Evolutionary conservation across 1,284 basidiomycete genomes (phyloP), one percentile per base, ranked within the genome.

Genomic region (Rhizoctonia solani): DNA sequence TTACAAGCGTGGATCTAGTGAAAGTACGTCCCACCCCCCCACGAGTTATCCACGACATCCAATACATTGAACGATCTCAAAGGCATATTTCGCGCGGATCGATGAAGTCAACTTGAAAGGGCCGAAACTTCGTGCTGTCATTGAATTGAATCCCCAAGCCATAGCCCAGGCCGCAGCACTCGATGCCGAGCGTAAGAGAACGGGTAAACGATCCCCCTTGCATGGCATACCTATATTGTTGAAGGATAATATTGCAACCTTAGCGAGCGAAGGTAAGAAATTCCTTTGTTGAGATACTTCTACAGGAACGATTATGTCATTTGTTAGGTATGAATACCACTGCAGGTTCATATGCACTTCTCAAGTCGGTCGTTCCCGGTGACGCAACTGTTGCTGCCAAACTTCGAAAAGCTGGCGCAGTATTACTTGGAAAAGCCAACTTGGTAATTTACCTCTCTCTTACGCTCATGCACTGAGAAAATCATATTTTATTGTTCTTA

Each of bases 401-500:
- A 34, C 80, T 90, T 9, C 81, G 87, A 0, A 79, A 77, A 49
- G 87, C 87, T 2, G 88, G 88, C 2, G 87, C 87, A 0, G 84
- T 90, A 70, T 79, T 65, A 9, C 14, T 69, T 81, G 82, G 85
- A n/a, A 87, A 88, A 73, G 79, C 85, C 19, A 85, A 83, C 71
- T 75, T 86, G 25, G 46, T 56, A 30, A 23, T 53, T 54, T 14
- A 2, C 19, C 9, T 27, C 1, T 29, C 19, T 6, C 21, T 44
- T 23, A 13, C 16, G 46, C n/a, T 21, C 14, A 25, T 42, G 23
- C 3, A 3, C 32, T 4, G n/a, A n/a, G 32, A 34, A 4, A 34
- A 11, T 4, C 11, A 34, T n/a, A n/a, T n/a, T 11, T 34, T 34
- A 23, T 34, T 4, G 4, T 34, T 11, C 4, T 34, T 34, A 66